Evolutionary conservation across 2,329 filamentous ascomycete genomes (phyloP).

Genomic region (Cephalotrichum gorgonifer): DNA sequence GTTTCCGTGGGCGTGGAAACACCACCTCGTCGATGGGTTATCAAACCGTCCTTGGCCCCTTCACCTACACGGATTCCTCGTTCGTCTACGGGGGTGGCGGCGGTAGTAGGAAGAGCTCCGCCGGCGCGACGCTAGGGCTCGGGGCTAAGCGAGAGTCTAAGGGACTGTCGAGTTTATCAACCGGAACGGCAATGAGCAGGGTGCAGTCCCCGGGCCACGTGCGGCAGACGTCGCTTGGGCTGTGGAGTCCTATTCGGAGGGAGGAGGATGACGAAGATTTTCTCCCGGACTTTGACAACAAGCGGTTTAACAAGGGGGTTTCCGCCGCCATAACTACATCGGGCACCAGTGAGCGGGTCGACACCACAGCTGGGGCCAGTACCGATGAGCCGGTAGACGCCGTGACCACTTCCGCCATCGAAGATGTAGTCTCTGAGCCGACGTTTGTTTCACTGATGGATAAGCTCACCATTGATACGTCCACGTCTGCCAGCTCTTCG

Average conservation of each 20-base stretch:
- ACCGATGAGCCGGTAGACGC: no score
- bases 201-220: constrained; percentile 22
- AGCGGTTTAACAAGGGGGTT: no score
- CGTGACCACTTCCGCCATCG: no score
- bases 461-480: no score
- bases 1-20: constrained; percentile 6
- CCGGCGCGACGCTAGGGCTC: constrained; percentile 23
- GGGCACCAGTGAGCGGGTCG: no score
- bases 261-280: constrained; percentile 41
- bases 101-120: constrained; percentile 32
- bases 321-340: no score
- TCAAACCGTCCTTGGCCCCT: constrained; percentile 20
- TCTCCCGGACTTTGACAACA: constrained; percentile 40
- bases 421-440: no score
- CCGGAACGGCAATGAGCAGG: constrained; percentile 1
- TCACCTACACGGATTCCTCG: constrained; percentile 23
- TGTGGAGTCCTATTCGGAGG: constrained; percentile 35
- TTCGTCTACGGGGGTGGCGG: constrained; percentile 22
- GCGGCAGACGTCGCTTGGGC: constrained; percentile 30
- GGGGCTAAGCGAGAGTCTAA: constrained; percentile 2
- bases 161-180: constrained; percentile 1
- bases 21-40: constrained; percentile 6
- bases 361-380: no score
- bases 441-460: no score
- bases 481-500: no score